These are phyloP conservation scores for Apostasia shenzhenica DNA, from an alignment of 106 monocot genomes.

Conservation along the genomic window DNA sequence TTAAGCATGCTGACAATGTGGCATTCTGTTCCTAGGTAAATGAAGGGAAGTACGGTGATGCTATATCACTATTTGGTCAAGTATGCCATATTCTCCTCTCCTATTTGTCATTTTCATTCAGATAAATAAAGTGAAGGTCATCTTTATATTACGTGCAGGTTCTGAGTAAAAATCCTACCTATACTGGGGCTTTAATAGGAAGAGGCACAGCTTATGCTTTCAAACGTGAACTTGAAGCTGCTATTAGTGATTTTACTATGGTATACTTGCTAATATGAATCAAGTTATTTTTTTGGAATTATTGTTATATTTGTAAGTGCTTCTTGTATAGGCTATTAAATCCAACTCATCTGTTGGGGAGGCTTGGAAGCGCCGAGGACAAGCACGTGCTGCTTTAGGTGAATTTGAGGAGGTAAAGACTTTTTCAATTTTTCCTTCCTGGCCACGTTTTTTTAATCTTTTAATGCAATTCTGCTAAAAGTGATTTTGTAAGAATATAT, in stretches of 20 bases:
- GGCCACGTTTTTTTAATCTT: not conserved
- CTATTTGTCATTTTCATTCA: not conserved
- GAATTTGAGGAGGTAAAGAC: conserved; percentile 58
- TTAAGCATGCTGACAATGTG: not conserved
- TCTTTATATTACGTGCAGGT: conserved; percentile 33
- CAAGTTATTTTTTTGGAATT: not conserved
- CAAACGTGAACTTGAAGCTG: conserved; percentile 79
- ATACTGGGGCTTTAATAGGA: conserved; percentile 87
- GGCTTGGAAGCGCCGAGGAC: conserved; percentile 95
- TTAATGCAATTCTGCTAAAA: too few relatives aligned
- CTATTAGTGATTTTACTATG: conserved; percentile 92
- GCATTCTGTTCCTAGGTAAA: conserved; percentile 58
- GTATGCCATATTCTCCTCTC: conserved; percentile 16
- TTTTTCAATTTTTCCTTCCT: not conserved
- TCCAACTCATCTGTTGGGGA: conserved; percentile 72
- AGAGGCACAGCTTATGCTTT: conserved; percentile 97
- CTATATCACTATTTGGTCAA: conserved; percentile 82
- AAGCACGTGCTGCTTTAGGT: conserved; percentile 89
- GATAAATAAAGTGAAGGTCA: not conserved
- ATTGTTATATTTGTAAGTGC: not conserved
- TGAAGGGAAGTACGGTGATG: conserved; percentile 85
- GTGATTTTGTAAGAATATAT: too few relatives aligned
- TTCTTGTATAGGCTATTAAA: conserved; percentile 63
- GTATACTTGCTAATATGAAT: conserved; percentile 18
- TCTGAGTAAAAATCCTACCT: conserved; percentile 70